phyloP scores from a whole-genome alignment of 805 yeast species.

The Priceomyces fermenticarens region DNA sequence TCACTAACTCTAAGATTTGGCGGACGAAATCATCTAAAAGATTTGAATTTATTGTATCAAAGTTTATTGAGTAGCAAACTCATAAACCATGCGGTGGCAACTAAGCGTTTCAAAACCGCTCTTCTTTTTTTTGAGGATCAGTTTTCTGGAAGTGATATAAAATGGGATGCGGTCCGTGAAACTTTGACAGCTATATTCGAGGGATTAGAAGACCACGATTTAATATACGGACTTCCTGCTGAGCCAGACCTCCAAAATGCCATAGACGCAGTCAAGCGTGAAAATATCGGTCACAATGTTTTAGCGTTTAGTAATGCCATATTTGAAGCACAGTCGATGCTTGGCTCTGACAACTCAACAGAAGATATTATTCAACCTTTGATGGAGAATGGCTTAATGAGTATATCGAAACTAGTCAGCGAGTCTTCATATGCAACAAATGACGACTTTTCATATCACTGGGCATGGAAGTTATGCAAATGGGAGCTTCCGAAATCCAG shows the following conservation, averaged over 20 bases:
- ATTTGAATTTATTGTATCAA: constrained; percentile 25
- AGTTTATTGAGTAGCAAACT: constrained; percentile 25
- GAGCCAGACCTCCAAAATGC: constrained; percentile 54
- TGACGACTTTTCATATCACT: constrained; percentile 40
- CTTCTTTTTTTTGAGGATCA: constrained; percentile 48
- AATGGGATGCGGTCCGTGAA: constrained; percentile 12
- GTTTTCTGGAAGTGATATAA: neutral
- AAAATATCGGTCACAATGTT: constrained; percentile 30
- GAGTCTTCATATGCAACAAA: constrained; percentile 11
- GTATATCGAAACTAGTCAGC: constrained; percentile 50
- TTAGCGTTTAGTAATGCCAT: constrained; percentile 56
- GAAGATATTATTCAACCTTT: constrained; percentile 34
- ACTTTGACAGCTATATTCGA: constrained; percentile 42
- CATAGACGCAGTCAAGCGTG: constrained; percentile 34
- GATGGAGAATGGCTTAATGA: constrained; percentile 51
- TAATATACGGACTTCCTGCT: constrained; percentile 63
- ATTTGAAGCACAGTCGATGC: constrained; percentile 42
- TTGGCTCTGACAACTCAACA: constrained; percentile 6
- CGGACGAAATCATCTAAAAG: constrained; percentile 21
- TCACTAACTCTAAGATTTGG: constrained; percentile 40
- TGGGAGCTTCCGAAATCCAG: constrained; percentile 69
- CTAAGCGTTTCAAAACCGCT: constrained; percentile 39
- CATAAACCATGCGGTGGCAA: constrained; percentile 28
- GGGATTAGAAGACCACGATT: constrained; percentile 58
- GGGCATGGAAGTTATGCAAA: constrained; percentile 72